Evolutionary conservation across 2,329 filamentous ascomycete genomes (phyloP), one percentile per base, ranked within the genome.

Genomic region (Orbilia brochopaga): DNA sequence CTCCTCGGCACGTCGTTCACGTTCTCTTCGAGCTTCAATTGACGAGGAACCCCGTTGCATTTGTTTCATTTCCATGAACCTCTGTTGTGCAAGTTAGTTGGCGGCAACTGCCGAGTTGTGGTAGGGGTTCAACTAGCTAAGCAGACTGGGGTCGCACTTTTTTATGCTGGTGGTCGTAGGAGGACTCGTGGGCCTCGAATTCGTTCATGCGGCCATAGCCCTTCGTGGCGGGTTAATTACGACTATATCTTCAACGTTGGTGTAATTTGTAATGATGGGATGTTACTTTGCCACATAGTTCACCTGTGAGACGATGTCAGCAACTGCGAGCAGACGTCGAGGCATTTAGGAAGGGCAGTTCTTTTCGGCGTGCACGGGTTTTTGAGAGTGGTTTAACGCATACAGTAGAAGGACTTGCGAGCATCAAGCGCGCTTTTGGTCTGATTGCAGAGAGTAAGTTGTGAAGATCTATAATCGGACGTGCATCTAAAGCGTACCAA

Each of bases 181-280:
- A 94, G 74, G 88, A 88, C 64, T 97, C 90, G 79, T 99, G 94
- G 6, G 92, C 89, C 80, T 97, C 93, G 79, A 95, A 97, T 79
- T 97, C 93, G 78, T 95, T 93, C 84, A 96, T 93, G 63, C 94
- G 91, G 1, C 88, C 87, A 81, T 97, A 99, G 76, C 92, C 93
- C 81, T 97, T 97, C 7, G 11, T 13, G 21, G 11, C 17, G 17
- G 19, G 23, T 66, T 48, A 58, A n/a, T n/a, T 48, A 37, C 35
- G 6, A 40, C 8, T 11, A 10, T 24, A 10, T 24, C 13, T 27
- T 17, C 30, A 10, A 7, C 8, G 5, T 46, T 32, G 1, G 1
- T 21, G n/a, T 37, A 24, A 19, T 24, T 19, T 10, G 7, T 32
- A 46, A 8, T 37, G 15, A 19, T 7, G 27, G 13, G 24, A 23